Conservation (phyloP, 768 basidiomycete genomes). For the Porpolomopsis calyptriformis region DNA sequence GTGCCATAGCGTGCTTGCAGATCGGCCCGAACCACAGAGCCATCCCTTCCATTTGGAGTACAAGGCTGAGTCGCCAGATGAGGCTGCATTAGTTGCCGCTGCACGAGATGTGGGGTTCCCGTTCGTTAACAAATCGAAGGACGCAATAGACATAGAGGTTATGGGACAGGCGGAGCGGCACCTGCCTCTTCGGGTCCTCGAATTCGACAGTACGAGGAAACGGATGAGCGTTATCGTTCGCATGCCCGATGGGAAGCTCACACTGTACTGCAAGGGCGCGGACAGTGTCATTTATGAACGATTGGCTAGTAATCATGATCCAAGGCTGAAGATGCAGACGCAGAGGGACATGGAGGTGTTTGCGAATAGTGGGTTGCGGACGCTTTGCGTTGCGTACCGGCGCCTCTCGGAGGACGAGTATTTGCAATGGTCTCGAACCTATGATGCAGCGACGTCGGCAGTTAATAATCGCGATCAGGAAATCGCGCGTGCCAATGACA, state of each 20-base stretch:
- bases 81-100: slow-evolving; percentile 85
- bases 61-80: slow-evolving; percentile 95
- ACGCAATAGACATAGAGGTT: slow-evolving; percentile 78
- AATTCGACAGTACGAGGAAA: slow-evolving; percentile 92
- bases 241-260: slow-evolving; percentile 67
- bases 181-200: slow-evolving; percentile 68
- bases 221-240: slow-evolving; percentile 92
- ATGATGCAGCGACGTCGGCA: slow-evolving; percentile 73
- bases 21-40: slow-evolving; percentile 51
- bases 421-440: slow-evolving; percentile 62
- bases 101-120: slow-evolving; percentile 92
- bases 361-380: slow-evolving; percentile 86
- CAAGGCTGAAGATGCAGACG: slow-evolving; percentile 63
- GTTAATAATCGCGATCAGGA: slow-evolving; percentile 80
- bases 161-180: slow-evolving; percentile 83
- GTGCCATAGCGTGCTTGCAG: slow-evolving; percentile 86
- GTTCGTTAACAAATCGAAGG: slow-evolving; percentile 68
- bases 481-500: slow-evolving; percentile 77
- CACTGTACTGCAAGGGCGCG: slow-evolving; percentile 94
- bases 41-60: slow-evolving; percentile 65
- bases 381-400: slow-evolving; percentile 80
- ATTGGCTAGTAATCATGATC: slow-evolving; percentile 67
- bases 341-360: slow-evolving; percentile 84
- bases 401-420: slow-evolving; percentile 79
- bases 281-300: slow-evolving; percentile 91